Base-by-base conservation (phyloP, 1,139 yeast genomes). In the Kluyveromyces sp. region DNA sequence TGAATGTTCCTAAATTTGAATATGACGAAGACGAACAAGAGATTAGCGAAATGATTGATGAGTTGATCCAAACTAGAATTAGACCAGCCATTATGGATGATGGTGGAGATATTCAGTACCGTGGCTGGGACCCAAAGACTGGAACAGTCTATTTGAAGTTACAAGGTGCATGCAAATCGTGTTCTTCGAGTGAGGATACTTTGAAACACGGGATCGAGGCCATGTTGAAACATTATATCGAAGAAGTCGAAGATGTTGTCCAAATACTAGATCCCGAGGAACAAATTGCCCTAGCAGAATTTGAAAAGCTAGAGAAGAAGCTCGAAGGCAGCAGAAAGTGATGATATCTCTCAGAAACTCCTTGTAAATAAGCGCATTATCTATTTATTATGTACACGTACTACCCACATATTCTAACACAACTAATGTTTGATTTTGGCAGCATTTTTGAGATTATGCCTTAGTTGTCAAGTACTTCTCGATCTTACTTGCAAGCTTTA, bases 51-150 rank as follows among this genome's bases (percentile, higher is more conserved):
- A 84, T 92, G 87, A 89, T 92, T 59, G 89, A 90, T 59, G 99
- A 92, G 65, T 74, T 92, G 45, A 84, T 92, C 48, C 90, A 87
- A 59, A 92, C 99, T 3, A 78, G 97, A 58, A 90, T 92, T 50
- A 78, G 97, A 57, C 98, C 99, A 0, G 97, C 97, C 0, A 83
- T 84, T 52, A 85, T 81, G 63, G 94, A 84, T 53, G 94, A 84
- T 60, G 94, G 94, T 45, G 94, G 94, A 7, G 94, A 84, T 60
- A 80, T 84, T 50, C 86, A 83, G 56, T 84, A 81, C 65, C 82
- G 83, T 25, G 74, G 71, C 3, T 83, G 82, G 61, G 76, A 75
- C 42, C 82, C 79, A 48, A 74, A 73, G 37, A 66, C 75, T 4
- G 92, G 94, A 1, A 79, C 79, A 0, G 92, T 84, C 2, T 76